Base-by-base conservation (phyloP, 2,329 filamentous ascomycete species). In the Diplodia corticola region DNA sequence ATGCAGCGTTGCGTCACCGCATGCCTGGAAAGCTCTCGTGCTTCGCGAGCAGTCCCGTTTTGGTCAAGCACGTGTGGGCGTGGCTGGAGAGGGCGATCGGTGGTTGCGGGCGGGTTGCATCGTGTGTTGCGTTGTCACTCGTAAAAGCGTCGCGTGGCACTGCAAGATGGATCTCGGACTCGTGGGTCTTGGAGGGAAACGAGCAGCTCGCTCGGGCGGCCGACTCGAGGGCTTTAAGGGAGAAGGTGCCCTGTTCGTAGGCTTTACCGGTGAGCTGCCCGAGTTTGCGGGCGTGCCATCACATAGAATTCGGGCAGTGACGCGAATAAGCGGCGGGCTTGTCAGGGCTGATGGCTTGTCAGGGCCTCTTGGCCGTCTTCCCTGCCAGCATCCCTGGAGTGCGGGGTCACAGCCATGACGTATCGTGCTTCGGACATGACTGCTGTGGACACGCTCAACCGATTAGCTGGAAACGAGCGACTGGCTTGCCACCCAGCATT, bases 1-100 rank as follows among this genome's bases (percentile, higher is more conserved):
- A 61, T 49, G 57, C 57, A 61, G 17, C 57, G 57, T 61, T 61
- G 57, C 57, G 57, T 61, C 57, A 61, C 57, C 24, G 40, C n/a
- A 22, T 49, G 44, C 57, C 57, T 61, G 57, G 40, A 61, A 22
- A 28, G 57, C 57, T 61, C 28, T 61, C 57, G 44, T 49, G 57
- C 57, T 49, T 48, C 57, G 22, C 44, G 35, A 15, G 57, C 57
- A 7, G 54, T 33, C 55, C 40, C 24, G 40, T n/a, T 60, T 46
- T 3, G 55, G 55, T 2, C 55, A 49, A 49, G 55, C 55, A 60
- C 55, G 57, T 49, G 55, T 22, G 26, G 17, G 26, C 55, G 12
- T 33, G 55, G 55, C 22, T 60, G 55, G 55, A 20, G 20, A 10
- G 13, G 40, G n/a, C 28, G 57, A 59, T 46, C 57, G 57, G 44